Evolutionary conservation across 345 rosid genomes (phyloP), one percentile per base, ranked within the genome.

Genomic region (Ceriops tagal): DNA sequence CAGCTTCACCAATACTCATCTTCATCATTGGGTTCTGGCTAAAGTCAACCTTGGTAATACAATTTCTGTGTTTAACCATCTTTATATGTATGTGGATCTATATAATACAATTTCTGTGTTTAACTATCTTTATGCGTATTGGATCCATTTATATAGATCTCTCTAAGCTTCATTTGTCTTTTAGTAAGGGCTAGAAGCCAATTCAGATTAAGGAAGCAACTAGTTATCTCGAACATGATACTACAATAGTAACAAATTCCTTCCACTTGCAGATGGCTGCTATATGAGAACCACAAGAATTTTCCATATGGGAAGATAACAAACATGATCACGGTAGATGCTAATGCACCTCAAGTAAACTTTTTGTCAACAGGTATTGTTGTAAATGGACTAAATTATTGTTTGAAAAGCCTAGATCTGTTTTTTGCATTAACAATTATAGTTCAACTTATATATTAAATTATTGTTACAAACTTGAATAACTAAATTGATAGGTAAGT

Each of bases 311-410:
- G 80, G 37, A 77, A 77, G 46, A 68, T 77, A 47, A 77, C 76
- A 55, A 77, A 77, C 64, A 77, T 77, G 80, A 77, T 77, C 37
- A 77, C 76, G 51, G 72, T 76, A 63, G 76, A 77, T 68, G 76
- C 73, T 66, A 68, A 77, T 72, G 59, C 76, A 58, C 75, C 72
- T 58, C 80, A 77, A 73, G 80, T 77, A 56, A 53, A 69, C 37
- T 43, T 20, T 62, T 49, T 56, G 3, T 47, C 8, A 47, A 55
- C 11, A 58, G n/a, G 32, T 8, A 19, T 35, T 7, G 1, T 27
- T 20, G 7, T 24, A 26, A 39, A 16, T 37, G 16, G 21, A 75
- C 27, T 18, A 18, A 55, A 9, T 34, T 62, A 26, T 51, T 13
- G 34, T 60, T 58, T 53, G 8, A 30, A 37, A 39, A 19, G 34